Conservation (phyloP, 257 asterid species). For the Ajuga chamaepitys region DNA sequence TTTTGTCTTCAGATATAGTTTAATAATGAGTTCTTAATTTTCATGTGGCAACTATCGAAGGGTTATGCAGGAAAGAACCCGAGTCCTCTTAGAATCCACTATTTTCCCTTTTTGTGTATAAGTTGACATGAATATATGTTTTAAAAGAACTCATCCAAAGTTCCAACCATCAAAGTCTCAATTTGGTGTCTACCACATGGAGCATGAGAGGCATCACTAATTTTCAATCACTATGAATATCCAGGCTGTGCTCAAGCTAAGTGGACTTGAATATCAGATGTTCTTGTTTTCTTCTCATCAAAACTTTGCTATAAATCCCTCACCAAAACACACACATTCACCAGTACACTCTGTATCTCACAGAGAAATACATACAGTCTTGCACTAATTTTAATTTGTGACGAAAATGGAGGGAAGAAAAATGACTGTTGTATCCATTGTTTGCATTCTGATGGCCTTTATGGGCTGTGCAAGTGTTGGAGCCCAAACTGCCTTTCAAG, state of each 20-base stretch:
- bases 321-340: not conserved
- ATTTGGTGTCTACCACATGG: not conserved
- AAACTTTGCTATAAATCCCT: not conserved
- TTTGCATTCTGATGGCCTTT: not conserved
- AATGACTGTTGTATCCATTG: not conserved
- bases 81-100: too few relatives aligned
- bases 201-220: not conserved
- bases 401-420: constrained; percentile 9
- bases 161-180: too few relatives aligned
- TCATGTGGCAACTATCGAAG: too few relatives aligned
- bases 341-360: too few relatives aligned
- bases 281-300: not conserved
- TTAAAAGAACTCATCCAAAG: too few relatives aligned
- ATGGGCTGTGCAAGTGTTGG: not conserved
- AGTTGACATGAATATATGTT: too few relatives aligned
- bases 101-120: too few relatives aligned
- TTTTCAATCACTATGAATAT: too few relatives aligned
- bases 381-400: not conserved
- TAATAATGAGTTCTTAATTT: too few relatives aligned
- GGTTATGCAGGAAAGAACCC: too few relatives aligned
- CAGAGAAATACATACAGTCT: not conserved
- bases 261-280: not conserved
- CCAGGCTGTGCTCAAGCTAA: not conserved
- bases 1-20: too few relatives aligned
- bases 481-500: too few relatives aligned